phyloP scores from a whole-genome alignment of 139 green algal species.

The Ulvella scutata region DNA sequence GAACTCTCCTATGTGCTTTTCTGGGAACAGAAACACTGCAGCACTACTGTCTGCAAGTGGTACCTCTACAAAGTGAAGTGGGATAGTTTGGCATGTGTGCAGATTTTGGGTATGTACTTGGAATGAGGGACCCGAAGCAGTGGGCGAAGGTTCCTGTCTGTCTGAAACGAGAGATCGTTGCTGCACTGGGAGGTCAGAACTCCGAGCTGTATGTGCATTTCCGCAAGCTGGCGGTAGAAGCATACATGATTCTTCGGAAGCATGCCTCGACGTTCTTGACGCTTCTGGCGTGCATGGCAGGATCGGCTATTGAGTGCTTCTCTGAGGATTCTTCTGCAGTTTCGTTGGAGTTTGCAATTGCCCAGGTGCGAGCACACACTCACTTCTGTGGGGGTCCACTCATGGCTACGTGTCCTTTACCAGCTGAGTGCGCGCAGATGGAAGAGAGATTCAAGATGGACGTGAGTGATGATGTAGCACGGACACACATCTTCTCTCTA shows the following conservation, averaged over 20 bases:
- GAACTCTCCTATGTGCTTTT: constrained; percentile 21
- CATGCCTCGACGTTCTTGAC: constrained; percentile 76
- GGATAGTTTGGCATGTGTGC: not conserved
- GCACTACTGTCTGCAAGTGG: constrained; percentile 75
- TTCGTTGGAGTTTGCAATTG: not conserved
- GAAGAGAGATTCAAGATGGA: constrained; percentile 5
- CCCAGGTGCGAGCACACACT: not conserved
- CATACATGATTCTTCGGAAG: constrained; percentile 97
- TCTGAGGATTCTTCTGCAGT: constrained; percentile 18
- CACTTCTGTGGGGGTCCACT: no score
- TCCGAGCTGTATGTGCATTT: constrained; percentile 28
- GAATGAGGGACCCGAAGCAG: not conserved
- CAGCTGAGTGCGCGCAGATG: not conserved
- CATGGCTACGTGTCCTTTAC: no score
- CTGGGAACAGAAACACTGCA: not conserved
- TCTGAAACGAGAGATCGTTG: constrained; percentile 56
- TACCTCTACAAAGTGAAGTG: no score
- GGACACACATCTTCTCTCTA: not conserved
- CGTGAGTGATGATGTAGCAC: not conserved
- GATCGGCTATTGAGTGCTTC: constrained; percentile 66
- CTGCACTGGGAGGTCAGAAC: constrained; percentile 82
- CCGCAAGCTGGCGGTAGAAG: constrained; percentile 70
- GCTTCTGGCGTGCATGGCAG: constrained; percentile 92
- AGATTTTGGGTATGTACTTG: not conserved
- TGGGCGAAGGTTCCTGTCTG: not conserved